Conservation (phyloP, 1,284 basidiomycete species). For the Afroboletus lepidellus region DNA sequence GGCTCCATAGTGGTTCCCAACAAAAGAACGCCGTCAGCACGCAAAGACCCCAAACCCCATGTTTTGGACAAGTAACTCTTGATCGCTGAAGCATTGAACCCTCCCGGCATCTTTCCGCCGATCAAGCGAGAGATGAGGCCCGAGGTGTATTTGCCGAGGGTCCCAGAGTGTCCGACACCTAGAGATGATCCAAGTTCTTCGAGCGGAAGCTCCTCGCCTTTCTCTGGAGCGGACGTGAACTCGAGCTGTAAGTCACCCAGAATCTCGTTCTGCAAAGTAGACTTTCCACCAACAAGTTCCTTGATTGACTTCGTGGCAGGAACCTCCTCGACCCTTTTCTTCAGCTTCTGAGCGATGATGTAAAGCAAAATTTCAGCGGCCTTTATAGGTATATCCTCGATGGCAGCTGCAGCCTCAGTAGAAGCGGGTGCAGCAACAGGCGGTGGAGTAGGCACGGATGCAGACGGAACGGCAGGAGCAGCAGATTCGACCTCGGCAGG, state of each 20-base stretch:
- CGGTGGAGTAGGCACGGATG: constrained; percentile 44
- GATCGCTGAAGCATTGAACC: constrained; percentile 95
- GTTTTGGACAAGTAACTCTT: constrained; percentile 86
- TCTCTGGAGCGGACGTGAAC: constrained; percentile 91
- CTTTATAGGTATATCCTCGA: constrained; percentile 91
- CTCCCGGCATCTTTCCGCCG: constrained; percentile 97
- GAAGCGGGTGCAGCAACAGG: constrained; percentile 47
- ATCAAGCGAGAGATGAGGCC: constrained; percentile 90
- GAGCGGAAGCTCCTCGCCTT: constrained; percentile 94
- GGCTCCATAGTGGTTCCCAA: constrained; percentile 92
- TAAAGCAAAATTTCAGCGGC: constrained; percentile 86
- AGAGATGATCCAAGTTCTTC: constrained; percentile 93
- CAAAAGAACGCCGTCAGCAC: constrained; percentile 89
- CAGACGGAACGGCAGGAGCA: constrained; percentile 43
- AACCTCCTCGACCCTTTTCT: constrained; percentile 90
- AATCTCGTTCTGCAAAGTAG: constrained; percentile 96
- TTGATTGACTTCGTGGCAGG: constrained; percentile 96
- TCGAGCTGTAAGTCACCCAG: constrained; percentile 91
- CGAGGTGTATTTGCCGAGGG: constrained; percentile 95
- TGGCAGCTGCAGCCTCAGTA: constrained; percentile 65
- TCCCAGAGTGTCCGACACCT: constrained; percentile 77
- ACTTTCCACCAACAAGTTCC: constrained; percentile 97
- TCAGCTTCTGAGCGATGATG: constrained; percentile 96
- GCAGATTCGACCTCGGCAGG: constrained; percentile 43
- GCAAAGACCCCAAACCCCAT: constrained; percentile 90